Conservation (phyloP, 2,329 filamentous ascomycete genomes). For the Colletotrichum sojae region DNA sequence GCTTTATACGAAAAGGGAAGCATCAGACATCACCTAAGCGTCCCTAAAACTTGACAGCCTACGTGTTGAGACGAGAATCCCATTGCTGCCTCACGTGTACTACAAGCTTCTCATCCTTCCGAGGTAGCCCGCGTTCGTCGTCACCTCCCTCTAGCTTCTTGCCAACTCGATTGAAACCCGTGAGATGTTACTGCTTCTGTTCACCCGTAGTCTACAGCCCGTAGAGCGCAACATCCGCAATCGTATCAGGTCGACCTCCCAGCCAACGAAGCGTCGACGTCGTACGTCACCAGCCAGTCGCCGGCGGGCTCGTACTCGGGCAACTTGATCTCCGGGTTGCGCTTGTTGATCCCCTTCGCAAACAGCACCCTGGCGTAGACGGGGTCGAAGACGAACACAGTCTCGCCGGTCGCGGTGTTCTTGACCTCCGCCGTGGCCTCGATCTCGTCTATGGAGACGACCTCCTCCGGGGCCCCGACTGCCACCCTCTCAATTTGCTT, state of each 20-base stretch:
- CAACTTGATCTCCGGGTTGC: constrained; percentile 32
- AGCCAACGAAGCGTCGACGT: not conserved
- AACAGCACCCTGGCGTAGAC: constrained; percentile 35
- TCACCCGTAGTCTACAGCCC: too few species aligned
- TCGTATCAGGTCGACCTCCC: not conserved
- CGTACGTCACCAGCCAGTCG: constrained; percentile 34
- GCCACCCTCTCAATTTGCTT: constrained; percentile 32
- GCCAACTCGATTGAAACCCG: too few species aligned
- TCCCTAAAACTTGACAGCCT: too few species aligned
- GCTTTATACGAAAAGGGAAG: too few species aligned
- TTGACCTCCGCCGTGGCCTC: constrained; percentile 20
- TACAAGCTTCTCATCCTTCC: too few species aligned
- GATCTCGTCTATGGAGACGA: constrained; percentile 22
- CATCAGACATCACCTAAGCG: too few species aligned
- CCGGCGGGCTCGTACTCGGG: constrained; percentile 29
- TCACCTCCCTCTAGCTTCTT: too few species aligned
- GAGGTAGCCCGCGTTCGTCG: too few species aligned
- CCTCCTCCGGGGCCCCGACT: not conserved
- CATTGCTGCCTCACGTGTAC: too few species aligned
- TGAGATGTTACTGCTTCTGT: too few species aligned
- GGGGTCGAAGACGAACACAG: constrained; percentile 40
- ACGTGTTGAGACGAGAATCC: too few species aligned
- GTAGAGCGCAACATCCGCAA: too few species aligned
- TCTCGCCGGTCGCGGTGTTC: constrained; percentile 12
- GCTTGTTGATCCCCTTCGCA: constrained; percentile 37